These are phyloP conservation scores for Spathaspora passalidarum DNA, from an alignment of 805 yeast genomes.

Conservation along the genomic window DNA sequence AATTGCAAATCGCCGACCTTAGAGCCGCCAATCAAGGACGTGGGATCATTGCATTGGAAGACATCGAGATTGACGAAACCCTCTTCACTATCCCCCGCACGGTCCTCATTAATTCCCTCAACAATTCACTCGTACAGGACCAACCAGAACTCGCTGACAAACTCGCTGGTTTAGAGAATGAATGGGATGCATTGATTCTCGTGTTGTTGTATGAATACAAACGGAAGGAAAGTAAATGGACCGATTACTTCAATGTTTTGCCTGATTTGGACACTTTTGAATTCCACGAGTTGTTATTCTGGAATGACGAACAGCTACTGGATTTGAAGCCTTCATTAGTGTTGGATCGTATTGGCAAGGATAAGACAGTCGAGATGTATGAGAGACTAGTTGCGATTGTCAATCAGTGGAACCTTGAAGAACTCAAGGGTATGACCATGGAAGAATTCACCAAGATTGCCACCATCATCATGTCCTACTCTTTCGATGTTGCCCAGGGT, in stretches of 20 bases:
- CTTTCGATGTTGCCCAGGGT: conserved; percentile 81
- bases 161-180: conserved; percentile 41
- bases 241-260: conserved; percentile 64
- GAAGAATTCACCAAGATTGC: conserved; percentile 72
- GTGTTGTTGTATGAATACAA: conserved; percentile 60
- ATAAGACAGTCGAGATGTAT: conserved; percentile 62
- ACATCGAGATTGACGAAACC: conserved; percentile 58
- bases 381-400: conserved; percentile 35
- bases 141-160: conserved; percentile 27
- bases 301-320: conserved; percentile 63
- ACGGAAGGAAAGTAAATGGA: conserved; percentile 56
- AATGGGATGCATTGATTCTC: conserved; percentile 79
- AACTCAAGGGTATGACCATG: conserved; percentile 33
- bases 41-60: conserved; percentile 64
- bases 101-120: conserved; percentile 56
- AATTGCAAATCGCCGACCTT: conserved; percentile 59
- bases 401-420: conserved; percentile 24
- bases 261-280: conserved; percentile 46
- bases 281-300: conserved; percentile 73
- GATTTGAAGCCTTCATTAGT: conserved; percentile 68
- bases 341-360: conserved; percentile 65
- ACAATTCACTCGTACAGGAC: conserved; percentile 42
- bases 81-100: conserved; percentile 68
- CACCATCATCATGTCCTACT: conserved; percentile 80
- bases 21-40: conserved; percentile 67